phyloP scores from a whole-genome alignment of 371 early-diverging fungal genomes.

The Syncephalastrum monosporum region DNA sequence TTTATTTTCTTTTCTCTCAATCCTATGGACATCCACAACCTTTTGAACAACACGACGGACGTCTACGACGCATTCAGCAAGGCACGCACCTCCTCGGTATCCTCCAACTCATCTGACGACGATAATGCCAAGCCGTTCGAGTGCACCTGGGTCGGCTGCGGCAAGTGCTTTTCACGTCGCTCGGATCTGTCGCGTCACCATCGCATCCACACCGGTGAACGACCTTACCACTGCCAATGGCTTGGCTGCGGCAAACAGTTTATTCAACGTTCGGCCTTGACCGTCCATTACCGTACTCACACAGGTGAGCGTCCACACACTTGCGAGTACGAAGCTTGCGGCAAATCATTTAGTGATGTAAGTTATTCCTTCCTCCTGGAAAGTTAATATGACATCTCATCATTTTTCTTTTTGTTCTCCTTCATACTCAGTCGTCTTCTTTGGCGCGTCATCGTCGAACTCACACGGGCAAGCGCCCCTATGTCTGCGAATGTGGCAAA shows the following conservation, averaged over 20 bases:
- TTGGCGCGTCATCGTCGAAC: constrained; percentile 48
- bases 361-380: constrained; percentile 20
- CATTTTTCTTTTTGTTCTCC: constrained; percentile 26
- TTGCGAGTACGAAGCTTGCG: constrained; percentile 59
- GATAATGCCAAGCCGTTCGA: constrained; percentile 48
- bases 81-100: constrained; percentile 1
- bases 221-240: constrained; percentile 68
- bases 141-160: constrained; percentile 65
- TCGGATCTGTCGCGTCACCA: constrained; percentile 75
- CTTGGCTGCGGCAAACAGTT: constrained; percentile 71
- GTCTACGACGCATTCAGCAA: constrained; percentile 1
- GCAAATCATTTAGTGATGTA: constrained; percentile 63
- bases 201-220: constrained; percentile 76
- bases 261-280: constrained; percentile 77
- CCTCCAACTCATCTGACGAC: constrained; percentile 7
- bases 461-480: constrained; percentile 46
- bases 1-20: constrained; percentile 46
- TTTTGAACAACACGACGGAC: constrained; percentile 28
- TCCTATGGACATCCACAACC: constrained; percentile 51
- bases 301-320: constrained; percentile 78
- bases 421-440: constrained; percentile 42
- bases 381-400: constrained; percentile 5
- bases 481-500: constrained; percentile 52
- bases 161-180: constrained; percentile 72
- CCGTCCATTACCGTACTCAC: constrained; percentile 78